Evolutionary conservation across 257 asterid genomes (phyloP), one percentile per base, ranked within the genome.

Genomic region (Fraxinus excelsior): DNA sequence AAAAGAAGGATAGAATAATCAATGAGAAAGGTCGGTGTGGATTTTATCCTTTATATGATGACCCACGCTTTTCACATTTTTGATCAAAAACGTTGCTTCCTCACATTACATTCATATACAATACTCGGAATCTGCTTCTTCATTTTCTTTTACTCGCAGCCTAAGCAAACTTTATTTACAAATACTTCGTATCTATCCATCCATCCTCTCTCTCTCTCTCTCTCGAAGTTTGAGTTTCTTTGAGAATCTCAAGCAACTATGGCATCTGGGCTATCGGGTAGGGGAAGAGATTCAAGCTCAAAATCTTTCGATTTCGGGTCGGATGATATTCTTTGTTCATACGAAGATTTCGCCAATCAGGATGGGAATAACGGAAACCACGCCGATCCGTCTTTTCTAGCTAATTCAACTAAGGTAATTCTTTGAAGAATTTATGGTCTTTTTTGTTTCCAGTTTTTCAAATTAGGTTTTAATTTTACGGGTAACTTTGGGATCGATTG

Each of bases 261-360:
- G 99, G 98, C 96, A 34, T 95, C 98, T 65, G 93, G 97, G 76
- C 83, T 96, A 1, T 58, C 91, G 70, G 94, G 94, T 18, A 90
- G 91, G 76, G 83, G 81, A 16, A 83, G 74, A 79, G 83, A 78
- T 74, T 78, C 87, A 78, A 90, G 86, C 53, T 82, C 92, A 4
- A 92, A 92, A 75, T 88, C 88, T 11, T 95, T 88, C 84, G 96
- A 85, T 80, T 91, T 95, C 71, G 99, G 74, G 7, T 82, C 96
- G 1, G 98, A 95, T 81, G 97, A 95, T 84, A 87, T 93, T 65
- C 91, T 95, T 46, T 89, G 94, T 80, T 90, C 97, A 1, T 91
- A 91, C 75, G 96, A 91, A 80, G 97, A 93, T 82, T 90, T 79
- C 79, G 92, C 79, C 40, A 82, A 84, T 78, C 94, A 82, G 79